A percentile compares a stretch with the other conserved stretches of the same genome.
Conservation (phyloP, 805 yeast species). For the Myxozyma geophila region DNA sequence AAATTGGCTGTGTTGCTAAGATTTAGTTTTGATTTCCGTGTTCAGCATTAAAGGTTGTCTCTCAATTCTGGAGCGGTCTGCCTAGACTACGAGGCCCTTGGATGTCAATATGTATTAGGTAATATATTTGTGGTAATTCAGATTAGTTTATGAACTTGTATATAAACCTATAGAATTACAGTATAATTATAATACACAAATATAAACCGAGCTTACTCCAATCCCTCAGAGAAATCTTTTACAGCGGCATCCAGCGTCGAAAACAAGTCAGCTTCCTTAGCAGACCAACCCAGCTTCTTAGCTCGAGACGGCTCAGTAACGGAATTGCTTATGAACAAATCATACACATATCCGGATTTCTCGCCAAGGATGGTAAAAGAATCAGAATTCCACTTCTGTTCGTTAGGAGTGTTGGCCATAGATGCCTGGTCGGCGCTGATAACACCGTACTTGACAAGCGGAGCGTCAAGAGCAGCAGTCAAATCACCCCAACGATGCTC, state of each 20-base stretch:
- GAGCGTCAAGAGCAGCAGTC: constrained; percentile 39
- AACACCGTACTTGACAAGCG: constrained; percentile 35
- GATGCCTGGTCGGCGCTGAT: constrained; percentile 14
- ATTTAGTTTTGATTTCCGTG: neutral
- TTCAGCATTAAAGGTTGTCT: too few species aligned
- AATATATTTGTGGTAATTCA: too few species aligned
- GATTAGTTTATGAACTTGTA: neutral
- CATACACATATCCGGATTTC: constrained; percentile 5
- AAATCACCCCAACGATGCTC: constrained; percentile 46
- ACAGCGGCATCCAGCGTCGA: constrained; percentile 36
- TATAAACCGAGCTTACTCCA: neutral
- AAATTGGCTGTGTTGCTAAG: neutral
- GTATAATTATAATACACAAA: neutral
- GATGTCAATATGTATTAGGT: too few species aligned
- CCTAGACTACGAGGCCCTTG: too few species aligned
- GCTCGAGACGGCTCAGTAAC: constrained; percentile 25
- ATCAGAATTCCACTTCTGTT: neutral
- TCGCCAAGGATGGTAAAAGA: constrained; percentile 7
- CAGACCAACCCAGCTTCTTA: constrained; percentile 29
- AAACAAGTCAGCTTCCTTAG: constrained; percentile 16
- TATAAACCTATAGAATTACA: neutral
- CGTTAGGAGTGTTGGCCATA: neutral
- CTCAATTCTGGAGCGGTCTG: too few species aligned
- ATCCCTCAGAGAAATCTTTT: constrained; percentile 9
- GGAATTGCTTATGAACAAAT: constrained; percentile 24